Percentiles rank a stretch among this genome's conserved stretches.
Evolutionary conservation across 495 filamentous ascomycete species (phyloP).

Genomic region (Neurospora intermedia): DNA sequence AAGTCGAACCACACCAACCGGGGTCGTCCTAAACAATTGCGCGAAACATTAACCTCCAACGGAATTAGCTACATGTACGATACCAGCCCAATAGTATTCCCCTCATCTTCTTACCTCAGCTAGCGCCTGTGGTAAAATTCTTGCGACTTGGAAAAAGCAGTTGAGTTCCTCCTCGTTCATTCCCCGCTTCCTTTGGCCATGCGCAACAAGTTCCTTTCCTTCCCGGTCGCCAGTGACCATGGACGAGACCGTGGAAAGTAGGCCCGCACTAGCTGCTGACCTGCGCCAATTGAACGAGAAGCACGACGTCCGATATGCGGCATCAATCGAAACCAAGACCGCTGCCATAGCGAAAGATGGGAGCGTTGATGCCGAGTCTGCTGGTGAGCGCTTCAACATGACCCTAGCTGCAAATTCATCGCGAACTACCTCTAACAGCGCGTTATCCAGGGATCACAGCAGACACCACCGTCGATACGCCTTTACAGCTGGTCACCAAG

Average conservation of each 20-base stretch:
- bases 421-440: not conserved
- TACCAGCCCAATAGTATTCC: no score
- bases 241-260: not conserved
- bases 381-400: not conserved
- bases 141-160: no score
- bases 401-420: not conserved
- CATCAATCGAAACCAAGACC: not conserved
- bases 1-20: not conserved
- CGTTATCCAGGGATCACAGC: not conserved
- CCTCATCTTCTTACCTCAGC: no score
- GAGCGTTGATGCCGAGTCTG: not conserved
- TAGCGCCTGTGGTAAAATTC: no score
- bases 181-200: not conserved
- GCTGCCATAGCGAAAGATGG: not conserved
- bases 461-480: not conserved
- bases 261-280: not conserved
- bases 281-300: not conserved
- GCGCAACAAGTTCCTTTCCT: no score
- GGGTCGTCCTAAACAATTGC: no score
- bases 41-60: not conserved
- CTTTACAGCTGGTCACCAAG: constrained; percentile 4
- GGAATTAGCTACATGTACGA: no score
- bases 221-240: not conserved
- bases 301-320: no score
- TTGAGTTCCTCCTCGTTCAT: not conserved